These are phyloP conservation scores for Komagataella phaffii DNA, from an alignment of 805 yeast species.

Conservation along the genomic window DNA sequence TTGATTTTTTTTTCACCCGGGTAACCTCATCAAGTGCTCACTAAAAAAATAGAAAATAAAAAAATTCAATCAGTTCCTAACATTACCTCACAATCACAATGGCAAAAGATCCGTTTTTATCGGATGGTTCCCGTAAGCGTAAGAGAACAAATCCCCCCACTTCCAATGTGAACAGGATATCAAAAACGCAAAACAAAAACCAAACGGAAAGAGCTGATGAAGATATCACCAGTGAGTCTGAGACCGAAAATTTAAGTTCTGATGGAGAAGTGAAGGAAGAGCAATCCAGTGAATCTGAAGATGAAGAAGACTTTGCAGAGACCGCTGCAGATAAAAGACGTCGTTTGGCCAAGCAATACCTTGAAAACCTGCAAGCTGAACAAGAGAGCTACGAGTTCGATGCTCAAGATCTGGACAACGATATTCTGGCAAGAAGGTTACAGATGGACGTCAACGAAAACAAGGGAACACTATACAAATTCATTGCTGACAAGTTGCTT, in stretches of 20 bases:
- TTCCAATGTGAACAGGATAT: conserved; percentile 6
- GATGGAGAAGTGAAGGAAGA: conserved; percentile 18
- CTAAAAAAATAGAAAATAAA: neutral
- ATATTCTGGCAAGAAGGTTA: conserved; percentile 67
- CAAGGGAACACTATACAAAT: conserved; percentile 71
- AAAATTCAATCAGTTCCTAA: neutral
- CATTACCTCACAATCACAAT: conserved; percentile 10
- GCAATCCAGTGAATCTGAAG: conserved; percentile 35
- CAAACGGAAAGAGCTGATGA: conserved; percentile 25
- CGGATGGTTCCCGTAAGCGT: conserved; percentile 43
- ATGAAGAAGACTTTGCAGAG: conserved; percentile 57
- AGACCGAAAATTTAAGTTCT: conserved; percentile 33
- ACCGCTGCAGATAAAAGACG: conserved; percentile 89
- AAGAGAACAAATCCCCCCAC: conserved; percentile 19
- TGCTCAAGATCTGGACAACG: conserved; percentile 85
- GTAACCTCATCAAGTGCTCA: neutral
- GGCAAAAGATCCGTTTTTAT: conserved; percentile 51
- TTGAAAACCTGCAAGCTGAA: conserved; percentile 62
- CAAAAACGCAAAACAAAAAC: conserved; percentile 9
- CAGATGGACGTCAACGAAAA: conserved; percentile 83
- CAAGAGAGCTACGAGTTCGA: conserved; percentile 47
- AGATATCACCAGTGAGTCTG: conserved; percentile 38
- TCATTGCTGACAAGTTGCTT: conserved; percentile 37
- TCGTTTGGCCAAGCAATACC: conserved; percentile 84
- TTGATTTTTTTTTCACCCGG: neutral